Evolutionary conservation across 2,329 filamentous ascomycete genomes (phyloP).

Genomic region (Knufia fluminis): DNA sequence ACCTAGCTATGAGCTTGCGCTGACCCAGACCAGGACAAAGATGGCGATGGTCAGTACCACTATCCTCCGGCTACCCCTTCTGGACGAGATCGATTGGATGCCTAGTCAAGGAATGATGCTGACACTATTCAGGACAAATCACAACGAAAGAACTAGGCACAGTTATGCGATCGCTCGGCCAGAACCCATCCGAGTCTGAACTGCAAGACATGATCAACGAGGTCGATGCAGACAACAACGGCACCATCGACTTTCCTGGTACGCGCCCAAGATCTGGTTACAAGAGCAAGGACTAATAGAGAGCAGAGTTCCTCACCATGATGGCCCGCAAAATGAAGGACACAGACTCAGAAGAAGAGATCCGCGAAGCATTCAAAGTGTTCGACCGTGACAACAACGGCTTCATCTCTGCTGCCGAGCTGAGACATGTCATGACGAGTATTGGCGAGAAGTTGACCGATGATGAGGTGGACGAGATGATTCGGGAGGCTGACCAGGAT

Average conservation of each 20-base stretch:
- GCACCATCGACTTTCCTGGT: conserved; percentile 87
- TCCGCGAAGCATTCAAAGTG: conserved; percentile 81
- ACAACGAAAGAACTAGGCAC: conserved; percentile 85
- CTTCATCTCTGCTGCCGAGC: conserved; percentile 79
- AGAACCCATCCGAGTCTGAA: conserved; percentile 84
- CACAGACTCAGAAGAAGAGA: conserved; percentile 84
- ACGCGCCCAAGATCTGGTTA: conserved; percentile 29
- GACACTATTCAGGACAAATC: conserved; percentile 59
- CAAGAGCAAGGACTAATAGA: not conserved
- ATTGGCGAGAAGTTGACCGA: conserved; percentile 87
- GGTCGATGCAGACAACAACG: conserved; percentile 86
- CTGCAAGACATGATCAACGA: conserved; percentile 93
- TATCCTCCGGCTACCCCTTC: not conserved
- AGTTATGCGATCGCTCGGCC: conserved; percentile 81
- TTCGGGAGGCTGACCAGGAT: conserved; percentile 81
- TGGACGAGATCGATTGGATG: not conserved
- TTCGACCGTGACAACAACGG: conserved; percentile 89
- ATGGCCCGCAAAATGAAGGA: conserved; percentile 95
- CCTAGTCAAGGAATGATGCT: not conserved
- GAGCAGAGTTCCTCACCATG: conserved; percentile 77
- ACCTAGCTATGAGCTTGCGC: not conserved
- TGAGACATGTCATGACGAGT: conserved; percentile 85
- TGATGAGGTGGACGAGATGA: conserved; percentile 89
- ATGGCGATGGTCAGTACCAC: conserved; percentile 70
- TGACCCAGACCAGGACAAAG: conserved; percentile 59